Conservation (phyloP, 2,329 filamentous ascomycete genomes). For the Neurospora crassa region DNA sequence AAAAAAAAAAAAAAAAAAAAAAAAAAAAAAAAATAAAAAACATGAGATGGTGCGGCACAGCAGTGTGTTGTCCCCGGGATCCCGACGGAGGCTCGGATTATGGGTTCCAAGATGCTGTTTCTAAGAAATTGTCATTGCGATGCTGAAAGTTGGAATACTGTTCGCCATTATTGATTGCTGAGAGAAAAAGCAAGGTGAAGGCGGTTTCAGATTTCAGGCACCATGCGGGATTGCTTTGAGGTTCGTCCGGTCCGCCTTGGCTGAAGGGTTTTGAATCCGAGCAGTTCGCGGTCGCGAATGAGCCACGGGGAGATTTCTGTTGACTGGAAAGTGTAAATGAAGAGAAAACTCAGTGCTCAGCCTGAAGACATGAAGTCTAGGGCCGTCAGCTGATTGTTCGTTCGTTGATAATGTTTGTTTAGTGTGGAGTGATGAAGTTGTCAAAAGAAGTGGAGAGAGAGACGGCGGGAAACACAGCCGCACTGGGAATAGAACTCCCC, state of each 20-base stretch:
- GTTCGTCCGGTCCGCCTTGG: slow-evolving; percentile 7
- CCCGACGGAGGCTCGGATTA: neutral
- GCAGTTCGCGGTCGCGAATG: slow-evolving; percentile 13
- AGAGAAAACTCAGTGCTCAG: neutral
- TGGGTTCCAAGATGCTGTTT: neutral
- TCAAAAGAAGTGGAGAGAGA: neutral
- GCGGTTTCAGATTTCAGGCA: neutral
- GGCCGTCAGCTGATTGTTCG: neutral
- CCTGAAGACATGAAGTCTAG: neutral
- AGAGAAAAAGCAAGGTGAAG: neutral
- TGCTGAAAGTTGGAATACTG: neutral
- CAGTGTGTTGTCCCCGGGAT: neutral
- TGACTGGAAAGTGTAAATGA: slow-evolving; percentile 15
- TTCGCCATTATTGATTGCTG: neutral
- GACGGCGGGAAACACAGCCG: slow-evolving; percentile 15
- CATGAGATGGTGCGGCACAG: neutral
- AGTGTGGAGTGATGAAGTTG: neutral
- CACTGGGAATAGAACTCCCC: slow-evolving; percentile 15
- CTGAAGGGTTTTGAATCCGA: slow-evolving; percentile 5
- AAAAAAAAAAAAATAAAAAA: too few species aligned
- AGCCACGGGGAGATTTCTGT: slow-evolving; percentile 14
- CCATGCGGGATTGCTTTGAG: neutral
- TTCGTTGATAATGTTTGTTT: neutral
- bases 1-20: too few species aligned
- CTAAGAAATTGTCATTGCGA: neutral